Evolutionary conservation across 257 asterid genomes (phyloP).

Genomic region (Agastache rugosa): DNA sequence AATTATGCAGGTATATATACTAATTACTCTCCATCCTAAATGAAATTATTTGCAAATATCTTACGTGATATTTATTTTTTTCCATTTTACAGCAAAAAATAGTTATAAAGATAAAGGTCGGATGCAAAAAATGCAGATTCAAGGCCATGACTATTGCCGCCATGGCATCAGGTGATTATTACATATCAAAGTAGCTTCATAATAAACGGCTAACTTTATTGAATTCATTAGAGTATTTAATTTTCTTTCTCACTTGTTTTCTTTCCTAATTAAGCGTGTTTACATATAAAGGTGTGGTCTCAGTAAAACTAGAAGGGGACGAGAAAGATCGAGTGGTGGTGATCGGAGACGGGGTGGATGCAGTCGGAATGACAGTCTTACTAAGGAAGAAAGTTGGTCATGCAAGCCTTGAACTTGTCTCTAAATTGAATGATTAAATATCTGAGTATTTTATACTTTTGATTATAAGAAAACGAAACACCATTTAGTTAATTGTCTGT

Average conservation of each 20-base stretch:
- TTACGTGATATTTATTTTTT: neutral
- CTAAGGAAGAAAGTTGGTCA: constrained; percentile 59
- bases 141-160: constrained; percentile 60
- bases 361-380: constrained; percentile 44
- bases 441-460: neutral
- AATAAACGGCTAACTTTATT: no score
- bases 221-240: neutral
- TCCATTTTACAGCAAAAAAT: constrained; percentile 43
- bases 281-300: constrained; percentile 43
- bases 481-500: neutral
- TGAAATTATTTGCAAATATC: neutral
- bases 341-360: constrained; percentile 55
- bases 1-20: constrained; percentile 32
- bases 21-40: neutral
- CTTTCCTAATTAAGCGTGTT: neutral
- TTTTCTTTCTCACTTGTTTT: neutral
- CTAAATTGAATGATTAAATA: constrained; percentile 26
- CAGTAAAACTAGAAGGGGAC: constrained; percentile 50
- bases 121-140: constrained; percentile 54
- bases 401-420: constrained; percentile 50
- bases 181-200: neutral
- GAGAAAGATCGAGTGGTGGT: constrained; percentile 47
- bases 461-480: neutral
- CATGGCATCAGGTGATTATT: constrained; percentile 46
- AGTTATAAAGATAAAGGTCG: constrained; percentile 40